These are phyloP conservation scores for Stephania yunnanensis DNA, from an alignment of 164 flowering plant genomes.

Conservation along the genomic window DNA sequence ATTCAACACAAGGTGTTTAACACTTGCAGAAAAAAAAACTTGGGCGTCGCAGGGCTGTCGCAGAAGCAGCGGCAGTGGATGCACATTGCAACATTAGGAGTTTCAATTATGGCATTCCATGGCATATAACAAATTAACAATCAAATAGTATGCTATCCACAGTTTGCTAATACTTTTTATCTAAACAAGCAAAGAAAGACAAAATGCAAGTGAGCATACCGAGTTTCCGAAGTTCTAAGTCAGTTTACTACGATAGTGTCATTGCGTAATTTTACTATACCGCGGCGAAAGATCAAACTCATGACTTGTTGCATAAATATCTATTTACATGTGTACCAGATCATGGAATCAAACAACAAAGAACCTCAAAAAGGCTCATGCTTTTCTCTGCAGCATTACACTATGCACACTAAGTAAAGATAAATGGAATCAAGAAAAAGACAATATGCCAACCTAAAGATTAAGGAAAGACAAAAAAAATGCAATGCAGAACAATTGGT, in stretches of 20 bases:
- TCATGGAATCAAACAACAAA: constrained; percentile 3
- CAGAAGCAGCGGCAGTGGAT: no score
- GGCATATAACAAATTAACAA: no score
- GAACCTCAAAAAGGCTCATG: not conserved
- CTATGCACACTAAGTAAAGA: constrained; percentile 1
- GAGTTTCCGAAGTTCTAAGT: not conserved
- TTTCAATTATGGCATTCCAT: no score
- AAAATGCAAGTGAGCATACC: not conserved
- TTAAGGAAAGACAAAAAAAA: not conserved
- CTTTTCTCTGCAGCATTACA: constrained; percentile 6
- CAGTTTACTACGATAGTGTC: not conserved
- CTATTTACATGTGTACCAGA: constrained; percentile 8
- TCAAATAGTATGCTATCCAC: no score
- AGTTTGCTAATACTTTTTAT: no score
- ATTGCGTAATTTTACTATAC: not conserved
- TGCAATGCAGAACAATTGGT: not conserved
- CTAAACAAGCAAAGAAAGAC: no score
- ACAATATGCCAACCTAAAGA: constrained; percentile 1
- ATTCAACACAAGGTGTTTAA: no score
- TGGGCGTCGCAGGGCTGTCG: no score
- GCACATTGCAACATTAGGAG: no score
- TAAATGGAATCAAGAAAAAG: not conserved
- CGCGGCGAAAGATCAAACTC: not conserved
- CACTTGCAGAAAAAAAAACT: no score
- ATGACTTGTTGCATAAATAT: constrained; percentile 9